Percentiles rank a stretch among this genome's conserved stretches.
Evolutionary conservation across 164 flowering plant genomes (phyloP).

Genomic region (Vitis rupestris): DNA sequence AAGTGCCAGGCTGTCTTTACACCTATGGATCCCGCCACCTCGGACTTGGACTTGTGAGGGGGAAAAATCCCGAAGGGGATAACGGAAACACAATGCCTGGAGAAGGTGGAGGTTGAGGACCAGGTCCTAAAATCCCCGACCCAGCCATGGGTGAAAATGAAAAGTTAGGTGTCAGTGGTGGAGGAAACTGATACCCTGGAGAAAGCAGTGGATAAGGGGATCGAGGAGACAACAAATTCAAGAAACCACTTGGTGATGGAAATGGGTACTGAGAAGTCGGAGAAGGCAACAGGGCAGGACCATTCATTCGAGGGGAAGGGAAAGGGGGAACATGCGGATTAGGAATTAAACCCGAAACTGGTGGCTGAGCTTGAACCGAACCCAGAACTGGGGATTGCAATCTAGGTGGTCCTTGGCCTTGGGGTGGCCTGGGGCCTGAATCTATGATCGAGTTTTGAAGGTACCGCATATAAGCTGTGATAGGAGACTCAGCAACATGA

Average conservation of each 20-base stretch:
- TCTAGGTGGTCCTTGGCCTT: constrained; percentile 12
- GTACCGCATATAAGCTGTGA: constrained; percentile 88
- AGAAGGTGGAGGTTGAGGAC: constrained; percentile 84
- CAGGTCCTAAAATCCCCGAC: constrained; percentile 86
- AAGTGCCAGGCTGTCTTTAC: not conserved
- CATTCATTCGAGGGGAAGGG: constrained; percentile 57
- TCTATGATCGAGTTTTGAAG: constrained; percentile 68
- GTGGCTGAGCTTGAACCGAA: constrained; percentile 26
- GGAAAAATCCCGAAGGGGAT: constrained; percentile 77
- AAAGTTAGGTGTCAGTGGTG: constrained; percentile 69
- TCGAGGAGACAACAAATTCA: constrained; percentile 65
- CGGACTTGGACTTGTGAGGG: constrained; percentile 54
- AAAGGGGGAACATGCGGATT: constrained; percentile 57
- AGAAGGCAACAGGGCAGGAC: constrained; percentile 69
- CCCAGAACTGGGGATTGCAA: constrained; percentile 17
- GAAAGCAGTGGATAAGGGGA: constrained; percentile 85
- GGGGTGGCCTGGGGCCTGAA: constrained; percentile 39
- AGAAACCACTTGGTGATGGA: constrained; percentile 77
- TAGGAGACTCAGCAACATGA: constrained; percentile 75
- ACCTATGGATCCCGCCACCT: constrained; percentile 72
- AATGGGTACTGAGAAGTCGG: constrained; percentile 78
- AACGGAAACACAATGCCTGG: constrained; percentile 72
- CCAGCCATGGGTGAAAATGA: constrained; percentile 57
- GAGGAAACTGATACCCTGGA: constrained; percentile 72
- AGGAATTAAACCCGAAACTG: constrained; percentile 57